Conservation (phyloP, 1,284 basidiomycete species). For the Ustilago lituana region DNA sequence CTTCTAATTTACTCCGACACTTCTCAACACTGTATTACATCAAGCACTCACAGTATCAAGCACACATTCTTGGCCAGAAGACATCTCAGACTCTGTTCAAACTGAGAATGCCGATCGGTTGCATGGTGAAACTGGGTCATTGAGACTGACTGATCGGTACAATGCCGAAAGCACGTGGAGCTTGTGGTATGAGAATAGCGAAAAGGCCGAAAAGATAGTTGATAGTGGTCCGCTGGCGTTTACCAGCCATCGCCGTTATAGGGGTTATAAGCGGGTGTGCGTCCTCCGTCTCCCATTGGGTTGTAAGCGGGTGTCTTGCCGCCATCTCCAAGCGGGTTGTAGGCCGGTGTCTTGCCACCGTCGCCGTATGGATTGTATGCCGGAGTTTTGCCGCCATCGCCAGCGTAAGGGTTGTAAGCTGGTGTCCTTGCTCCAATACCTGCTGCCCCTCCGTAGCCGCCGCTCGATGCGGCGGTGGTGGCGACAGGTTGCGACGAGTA, state of each 20-base stretch:
- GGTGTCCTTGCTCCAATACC: constrained; percentile 22
- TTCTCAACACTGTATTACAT: no score
- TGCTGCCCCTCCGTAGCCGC: constrained; percentile 26
- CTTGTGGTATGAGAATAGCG: constrained; percentile 7
- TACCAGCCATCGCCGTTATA: constrained; percentile 47
- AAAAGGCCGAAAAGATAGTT: background rate
- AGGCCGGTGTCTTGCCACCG: constrained; percentile 53
- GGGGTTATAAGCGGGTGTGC: constrained; percentile 48
- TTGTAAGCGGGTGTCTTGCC: constrained; percentile 64
- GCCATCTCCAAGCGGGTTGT: constrained; percentile 49
- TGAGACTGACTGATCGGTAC: no score
- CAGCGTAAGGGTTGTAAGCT: constrained; percentile 47
- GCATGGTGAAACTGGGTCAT: background rate
- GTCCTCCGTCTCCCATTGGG: constrained; percentile 43
- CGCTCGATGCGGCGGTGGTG: constrained; percentile 13
- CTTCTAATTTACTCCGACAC: no score
- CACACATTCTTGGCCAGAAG: no score
- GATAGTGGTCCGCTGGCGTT: constrained; percentile 21
- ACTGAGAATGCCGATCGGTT: background rate
- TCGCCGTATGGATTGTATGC: constrained; percentile 36
- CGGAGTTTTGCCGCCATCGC: constrained; percentile 42
- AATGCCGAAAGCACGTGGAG: no score
- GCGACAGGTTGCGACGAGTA: constrained; percentile 40
- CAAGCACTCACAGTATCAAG: no score
- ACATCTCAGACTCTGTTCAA: no score